Evolutionary conservation across 2,329 filamentous ascomycete genomes (phyloP), one percentile per base, ranked within the genome.

Genomic region (Davidsoniella virescens): DNA sequence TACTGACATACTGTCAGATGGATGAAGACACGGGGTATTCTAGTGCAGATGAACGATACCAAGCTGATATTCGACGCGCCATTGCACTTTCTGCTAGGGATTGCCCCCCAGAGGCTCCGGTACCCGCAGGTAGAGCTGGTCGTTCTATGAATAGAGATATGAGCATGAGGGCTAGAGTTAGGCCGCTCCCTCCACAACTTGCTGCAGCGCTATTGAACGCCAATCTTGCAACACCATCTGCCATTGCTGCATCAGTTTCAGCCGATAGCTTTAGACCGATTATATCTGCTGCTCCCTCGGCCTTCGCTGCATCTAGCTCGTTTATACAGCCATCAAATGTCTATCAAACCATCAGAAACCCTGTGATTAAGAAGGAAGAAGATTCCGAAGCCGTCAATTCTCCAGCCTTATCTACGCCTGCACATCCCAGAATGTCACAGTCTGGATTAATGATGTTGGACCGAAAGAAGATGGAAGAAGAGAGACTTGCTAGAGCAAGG

Each of bases 381-480:
- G 14, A 40, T n/a, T n/a, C 42, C n/a, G 26, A 43, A n/a, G 23
- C 44, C n/a, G 50, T 29, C 25, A 29, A 12, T 18, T 9, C 9
- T 12, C 12, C 29, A 33, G 12, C 8, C 29, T 12, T 33, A 33
- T 33, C 29, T 33, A 26, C 25, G 18, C 16, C 39, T 14, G n/a
- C 37, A 52, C 23, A 10, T 10, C 23, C 36, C 4, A 25, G 18
- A 20, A n/a, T 50, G 17, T 23, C 29, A 18, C 36, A 47, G 10
- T 57, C 61, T 26, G 68, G 70, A 0, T 57, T 77, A 0, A 59
- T 73, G 4, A 72, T 73, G 3, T 64, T 94, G 1, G 75, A 94
- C 65, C 76, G 88, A 36, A 86, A 80, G 63, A 75, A 78, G 48
- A 92, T 94, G 86, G 90, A 95, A 62, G 71, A 80, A 58, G 87